Percentiles rank a stretch among this genome's conserved stretches.
Evolutionary conservation across 176 grass and related monocot genomes (phyloP).

Genomic region (Zoysia japonica): DNA sequence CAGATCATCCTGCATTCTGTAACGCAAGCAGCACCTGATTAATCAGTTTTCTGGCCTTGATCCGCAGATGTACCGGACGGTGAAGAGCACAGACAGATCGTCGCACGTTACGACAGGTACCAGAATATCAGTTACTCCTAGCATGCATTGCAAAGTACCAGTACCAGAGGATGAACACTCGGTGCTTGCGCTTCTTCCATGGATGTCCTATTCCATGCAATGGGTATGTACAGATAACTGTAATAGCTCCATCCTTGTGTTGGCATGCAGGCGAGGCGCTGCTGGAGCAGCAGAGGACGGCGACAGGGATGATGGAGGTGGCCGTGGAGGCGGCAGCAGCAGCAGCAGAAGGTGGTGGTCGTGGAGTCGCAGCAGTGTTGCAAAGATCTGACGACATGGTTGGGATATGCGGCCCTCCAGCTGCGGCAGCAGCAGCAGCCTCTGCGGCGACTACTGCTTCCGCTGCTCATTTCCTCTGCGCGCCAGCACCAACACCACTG

Average conservation of each 20-base stretch:
- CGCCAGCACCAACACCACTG: constrained; percentile 39
- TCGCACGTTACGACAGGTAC: constrained; percentile 33
- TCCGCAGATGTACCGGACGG: constrained; percentile 98
- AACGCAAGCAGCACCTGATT: background rate
- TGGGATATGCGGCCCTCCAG: constrained; percentile 41
- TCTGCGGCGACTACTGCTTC: constrained; percentile 43
- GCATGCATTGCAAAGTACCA: background rate
- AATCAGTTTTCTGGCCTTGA: background rate
- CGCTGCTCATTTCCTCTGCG: constrained; percentile 42
- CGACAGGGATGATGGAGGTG: constrained; percentile 35
- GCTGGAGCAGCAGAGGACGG: constrained; percentile 31
- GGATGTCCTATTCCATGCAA: constrained; percentile 20
- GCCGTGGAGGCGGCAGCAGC: constrained; percentile 23
- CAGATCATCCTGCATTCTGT: background rate
- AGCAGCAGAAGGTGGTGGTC: background rate
- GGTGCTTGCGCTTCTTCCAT: background rate
- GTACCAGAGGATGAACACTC: background rate
- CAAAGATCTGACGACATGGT: constrained; percentile 45
- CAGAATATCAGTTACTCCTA: background rate
- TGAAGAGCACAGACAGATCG: constrained; percentile 85
- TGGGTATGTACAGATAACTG: background rate
- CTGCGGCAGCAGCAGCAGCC: constrained; percentile 24
- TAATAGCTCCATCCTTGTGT: background rate
- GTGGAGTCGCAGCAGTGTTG: constrained; percentile 1
- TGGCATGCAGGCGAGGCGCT: constrained; percentile 48